A percentile compares a stretch with the other conserved stretches of the same genome.
Conservation (phyloP, 2,329 filamentous ascomycete genomes). For the Xylaria sp. region DNA sequence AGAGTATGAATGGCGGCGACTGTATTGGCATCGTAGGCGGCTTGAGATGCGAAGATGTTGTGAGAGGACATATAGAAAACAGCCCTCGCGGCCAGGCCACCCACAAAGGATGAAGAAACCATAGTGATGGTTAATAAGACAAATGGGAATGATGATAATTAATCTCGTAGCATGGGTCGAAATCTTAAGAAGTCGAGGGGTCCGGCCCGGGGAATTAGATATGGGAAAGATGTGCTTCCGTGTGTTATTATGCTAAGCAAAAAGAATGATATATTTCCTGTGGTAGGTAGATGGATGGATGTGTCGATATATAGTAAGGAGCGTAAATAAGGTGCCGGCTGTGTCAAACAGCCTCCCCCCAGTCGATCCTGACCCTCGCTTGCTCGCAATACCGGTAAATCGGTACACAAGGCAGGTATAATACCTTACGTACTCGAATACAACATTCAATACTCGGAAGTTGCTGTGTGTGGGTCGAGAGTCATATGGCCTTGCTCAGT, state of each 20-base stretch:
- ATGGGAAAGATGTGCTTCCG: constrained; percentile 18
- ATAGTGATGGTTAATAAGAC: constrained; percentile 33
- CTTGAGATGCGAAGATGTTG: constrained; percentile 36
- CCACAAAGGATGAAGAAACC: constrained; percentile 46
- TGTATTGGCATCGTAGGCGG: constrained; percentile 43
- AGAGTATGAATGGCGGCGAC: constrained; percentile 50
- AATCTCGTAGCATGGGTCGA: constrained; percentile 11
- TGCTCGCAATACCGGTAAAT: not conserved
- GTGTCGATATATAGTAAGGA: constrained; percentile 27
- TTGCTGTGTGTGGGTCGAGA: constrained; percentile 15
- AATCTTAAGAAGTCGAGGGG: constrained; percentile 20
- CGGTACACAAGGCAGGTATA: not conserved
- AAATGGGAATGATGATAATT: constrained; percentile 29
- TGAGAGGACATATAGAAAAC: constrained; percentile 48
- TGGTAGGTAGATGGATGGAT: constrained; percentile 1
- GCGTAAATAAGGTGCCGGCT: constrained; percentile 17
- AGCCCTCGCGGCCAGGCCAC: constrained; percentile 46
- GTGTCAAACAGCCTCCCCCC: constrained; percentile 20
- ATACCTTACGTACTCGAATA: not conserved
- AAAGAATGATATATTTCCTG: not conserved
- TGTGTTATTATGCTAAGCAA: constrained; percentile 3
- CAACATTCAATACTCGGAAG: constrained; percentile 4
- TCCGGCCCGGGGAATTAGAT: constrained; percentile 20
- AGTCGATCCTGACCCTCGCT: constrained; percentile 14
- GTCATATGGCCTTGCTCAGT: constrained; percentile 29